Percentiles rank a stretch among this genome's conserved stretches.
These are phyloP conservation scores for Xylariaceae sp. DNA, from an alignment of 2,329 filamentous ascomycete genomes.

Conservation along the genomic window DNA sequence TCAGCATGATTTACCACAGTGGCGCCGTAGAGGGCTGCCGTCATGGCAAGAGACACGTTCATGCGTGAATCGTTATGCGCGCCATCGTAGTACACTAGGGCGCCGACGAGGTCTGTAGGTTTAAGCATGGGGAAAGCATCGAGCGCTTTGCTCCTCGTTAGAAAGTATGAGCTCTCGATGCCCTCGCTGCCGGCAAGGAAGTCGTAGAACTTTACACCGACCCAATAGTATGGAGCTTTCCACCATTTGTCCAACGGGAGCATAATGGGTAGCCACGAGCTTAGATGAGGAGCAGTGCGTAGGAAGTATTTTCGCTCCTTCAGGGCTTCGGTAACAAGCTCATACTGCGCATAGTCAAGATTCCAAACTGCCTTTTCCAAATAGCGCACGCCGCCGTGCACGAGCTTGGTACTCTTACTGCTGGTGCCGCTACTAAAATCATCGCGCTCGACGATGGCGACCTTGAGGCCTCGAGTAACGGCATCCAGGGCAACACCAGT, in stretches of 20 bases:
- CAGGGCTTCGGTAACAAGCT: constrained; percentile 67
- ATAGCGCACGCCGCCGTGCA: constrained; percentile 73
- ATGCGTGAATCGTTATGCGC: constrained; percentile 90
- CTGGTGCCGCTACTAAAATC: constrained; percentile 72
- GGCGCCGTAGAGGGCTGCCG: constrained; percentile 78
- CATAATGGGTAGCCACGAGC: constrained; percentile 72
- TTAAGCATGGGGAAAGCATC: constrained; percentile 88
- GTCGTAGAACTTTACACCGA: constrained; percentile 78
- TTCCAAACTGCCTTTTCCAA: constrained; percentile 74
- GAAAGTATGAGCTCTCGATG: constrained; percentile 84
- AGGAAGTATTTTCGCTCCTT: constrained; percentile 73
- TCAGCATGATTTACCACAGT: constrained; percentile 82
- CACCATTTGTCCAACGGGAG: constrained; percentile 71
- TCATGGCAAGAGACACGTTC: constrained; percentile 87
- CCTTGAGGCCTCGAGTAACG: constrained; percentile 65
- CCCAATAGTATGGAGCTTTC: constrained; percentile 75
- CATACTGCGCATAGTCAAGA: constrained; percentile 69
- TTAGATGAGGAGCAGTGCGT: constrained; percentile 70
- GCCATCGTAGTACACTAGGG: constrained; percentile 87
- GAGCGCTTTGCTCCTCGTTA: constrained; percentile 80
- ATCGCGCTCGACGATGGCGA: constrained; percentile 68
- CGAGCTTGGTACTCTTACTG: constrained; percentile 72
- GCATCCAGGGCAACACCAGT: constrained; percentile 69
- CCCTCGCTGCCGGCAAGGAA: constrained; percentile 80
- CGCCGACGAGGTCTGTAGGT: constrained; percentile 71